Base-by-base conservation (phyloP, 495 filamentous ascomycete genomes). In the Neurospora africana region DNA sequence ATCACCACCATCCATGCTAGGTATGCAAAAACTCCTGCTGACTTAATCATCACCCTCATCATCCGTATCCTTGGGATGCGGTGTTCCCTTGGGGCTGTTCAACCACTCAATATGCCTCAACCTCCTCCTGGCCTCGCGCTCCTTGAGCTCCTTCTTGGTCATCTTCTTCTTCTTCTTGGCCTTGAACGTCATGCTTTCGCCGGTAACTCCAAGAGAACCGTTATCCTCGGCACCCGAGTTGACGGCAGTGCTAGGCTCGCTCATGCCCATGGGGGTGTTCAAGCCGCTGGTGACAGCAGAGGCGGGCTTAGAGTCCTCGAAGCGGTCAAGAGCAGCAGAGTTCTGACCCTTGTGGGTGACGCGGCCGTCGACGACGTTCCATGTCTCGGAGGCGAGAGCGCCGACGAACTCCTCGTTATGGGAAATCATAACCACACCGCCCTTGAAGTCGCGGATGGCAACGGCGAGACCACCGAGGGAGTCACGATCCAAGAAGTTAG, bases 371-470 rank as follows among this genome's bases (percentile, higher is more conserved):
- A 89, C 90, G 72, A 99, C 91, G 83, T 97, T 91, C 90, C 95
- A 95, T 81, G 97, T 93, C 83, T 99, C 95, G 27, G 91, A 90
- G 79, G 95, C 94, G 13, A 99, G 89, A 4, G 95, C 94, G 73
- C 94, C 93, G 65, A 98, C 94, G 78, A 99, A 99, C 80, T 99
- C 96, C 77, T 97, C 92, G 88, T 98, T 98, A 85, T 99, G 95
- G 75, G 94, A 98, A 79, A 99, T 99, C 91, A 99, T 97, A 73
- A 98, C 92, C 3, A 98, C 96, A 79, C 95, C 95, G 72, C 95
- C 95, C 82, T 93, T 95, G 88, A 94, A 99, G 79, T 99, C 95
- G 74, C 93, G 92, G 79, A 99, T 98, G 71, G 95, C 95, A 40
- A 97, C 94, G 23, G 95, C 94, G 71, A 99, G 86, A 79, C 95